Base-by-base conservation (phyloP, 805 yeast species). In the Scheffersomyces lignosus region DNA sequence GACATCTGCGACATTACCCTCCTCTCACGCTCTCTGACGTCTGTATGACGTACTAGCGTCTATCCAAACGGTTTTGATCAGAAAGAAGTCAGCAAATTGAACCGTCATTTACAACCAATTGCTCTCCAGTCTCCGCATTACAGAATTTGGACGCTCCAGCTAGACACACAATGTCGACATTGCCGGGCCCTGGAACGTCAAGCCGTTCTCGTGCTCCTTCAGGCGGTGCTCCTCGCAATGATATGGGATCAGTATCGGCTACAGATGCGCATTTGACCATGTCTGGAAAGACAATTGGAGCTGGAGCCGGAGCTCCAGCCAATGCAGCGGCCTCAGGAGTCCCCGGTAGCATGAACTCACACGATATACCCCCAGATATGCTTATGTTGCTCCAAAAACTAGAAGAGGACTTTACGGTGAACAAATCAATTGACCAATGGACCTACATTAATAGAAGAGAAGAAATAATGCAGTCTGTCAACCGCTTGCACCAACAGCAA, bases 301-400 rank as follows among this genome's bases (percentile, higher is more conserved):
- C 37, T 22, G 39, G 40, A n/a, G 39, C 38, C 15, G 41, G 24
- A 22, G 44, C 48, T n/a, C 45, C 51, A 7, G 35, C 31, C 9
- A 30, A 42, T 15, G 43, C 31, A 8, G 33, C 36, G 3, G 33
- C 39, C 2, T 30, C 44, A 14, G 47, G 44, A 4, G 40, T 51
- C 6, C 40, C 43, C 3, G 30, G 45, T n/a, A 43, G 47, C 6
- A 34, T 53, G 32, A 23, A 41, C 15, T 38, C 55, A 9, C 64
- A 54, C 4, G 75, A 70, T 40, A 66, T 67, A 14, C 73, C 75
- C 3, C 74, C 74, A 4, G 75, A 70, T 40, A 64, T 70, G 72
- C 67, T 59, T 6, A 51, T 68, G 13, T 51, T 70, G 27, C 58
- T 70, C 17, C 73, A 68, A 42, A 58, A 60, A 31, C 48, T 70